Evolutionary conservation across 495 filamentous ascomycete species (phyloP).

Genomic region (Coniosporium apollinis): DNA sequence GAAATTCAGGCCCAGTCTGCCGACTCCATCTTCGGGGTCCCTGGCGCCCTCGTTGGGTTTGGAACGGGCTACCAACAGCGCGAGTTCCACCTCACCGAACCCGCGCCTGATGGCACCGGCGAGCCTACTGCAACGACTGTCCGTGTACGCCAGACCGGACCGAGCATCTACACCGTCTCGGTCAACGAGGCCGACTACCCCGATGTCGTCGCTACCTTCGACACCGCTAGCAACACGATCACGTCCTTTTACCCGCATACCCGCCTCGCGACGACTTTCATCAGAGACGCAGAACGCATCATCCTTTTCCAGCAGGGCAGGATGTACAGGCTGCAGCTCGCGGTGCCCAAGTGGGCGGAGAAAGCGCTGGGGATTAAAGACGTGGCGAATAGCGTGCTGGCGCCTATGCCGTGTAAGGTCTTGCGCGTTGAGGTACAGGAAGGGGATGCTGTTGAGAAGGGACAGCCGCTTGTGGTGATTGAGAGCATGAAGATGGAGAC

Average conservation of each 20-base stretch:
- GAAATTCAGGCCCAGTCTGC: constrained; percentile 15
- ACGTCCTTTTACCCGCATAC: constrained; percentile 56
- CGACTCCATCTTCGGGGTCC: constrained; percentile 9
- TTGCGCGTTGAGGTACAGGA: constrained; percentile 67
- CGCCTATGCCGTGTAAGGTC: constrained; percentile 93
- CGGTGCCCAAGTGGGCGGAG: constrained; percentile 63
- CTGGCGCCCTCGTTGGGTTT: constrained; percentile 31
- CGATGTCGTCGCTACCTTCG: constrained; percentile 7
- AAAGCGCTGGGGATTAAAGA: constrained; percentile 76
- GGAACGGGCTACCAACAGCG: constrained; percentile 35
- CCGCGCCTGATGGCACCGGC: constrained; percentile 27
- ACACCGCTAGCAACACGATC: constrained; percentile 20
- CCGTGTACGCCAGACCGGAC: constrained; percentile 43
- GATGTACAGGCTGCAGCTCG: constrained; percentile 52
- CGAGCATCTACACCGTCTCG: constrained; percentile 44
- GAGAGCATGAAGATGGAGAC: constrained; percentile 99
- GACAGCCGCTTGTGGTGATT: constrained; percentile 80
- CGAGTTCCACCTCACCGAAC: constrained; percentile 38
- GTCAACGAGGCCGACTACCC: constrained; percentile 24
- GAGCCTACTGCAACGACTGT: constrained; percentile 24
- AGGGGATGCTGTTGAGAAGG: constrained; percentile 68
- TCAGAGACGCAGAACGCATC: constrained; percentile 51
- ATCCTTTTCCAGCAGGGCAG: constrained; percentile 70
- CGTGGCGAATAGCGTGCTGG: constrained; percentile 61
- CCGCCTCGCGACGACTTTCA: constrained; percentile 62